Conservation (phyloP, 176 grass and related monocot genomes). For the Cenchrus fungigraminus region DNA sequence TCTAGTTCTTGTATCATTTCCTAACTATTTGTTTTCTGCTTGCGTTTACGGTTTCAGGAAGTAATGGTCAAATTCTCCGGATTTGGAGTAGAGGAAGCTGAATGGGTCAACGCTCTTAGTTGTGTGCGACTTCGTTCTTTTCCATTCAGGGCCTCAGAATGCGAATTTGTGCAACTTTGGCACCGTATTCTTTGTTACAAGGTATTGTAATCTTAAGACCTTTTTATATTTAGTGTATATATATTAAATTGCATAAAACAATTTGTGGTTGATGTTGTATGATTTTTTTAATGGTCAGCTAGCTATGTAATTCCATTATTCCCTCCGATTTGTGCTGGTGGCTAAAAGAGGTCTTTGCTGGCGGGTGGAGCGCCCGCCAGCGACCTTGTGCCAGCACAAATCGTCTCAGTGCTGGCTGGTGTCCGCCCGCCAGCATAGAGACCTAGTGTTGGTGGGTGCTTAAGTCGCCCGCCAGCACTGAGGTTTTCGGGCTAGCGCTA, state of each 20-base stretch:
- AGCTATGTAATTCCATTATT: neutral
- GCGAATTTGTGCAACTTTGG: neutral
- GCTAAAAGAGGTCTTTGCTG: no score
- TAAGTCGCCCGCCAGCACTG: no score
- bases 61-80: neutral
- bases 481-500: no score
- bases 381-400: no score
- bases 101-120: neutral
- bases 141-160: neutral
- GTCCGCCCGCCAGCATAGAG: no score
- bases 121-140: neutral
- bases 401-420: no score
- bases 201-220: neutral
- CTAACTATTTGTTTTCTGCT: neutral
- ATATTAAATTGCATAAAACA: neutral
- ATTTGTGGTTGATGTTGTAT: neutral
- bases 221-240: neutral
- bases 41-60: neutral
- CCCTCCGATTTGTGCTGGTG: no score
- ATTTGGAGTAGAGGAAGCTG: neutral
- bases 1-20: neutral
- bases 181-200: constrained; percentile 11
- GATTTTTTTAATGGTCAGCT: no score
- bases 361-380: no score
- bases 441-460: no score